Evolutionary conservation across 805 yeast genomes (phyloP), one percentile per base, ranked within the genome.

Genomic region (Metschnikowia santaceciliae): DNA sequence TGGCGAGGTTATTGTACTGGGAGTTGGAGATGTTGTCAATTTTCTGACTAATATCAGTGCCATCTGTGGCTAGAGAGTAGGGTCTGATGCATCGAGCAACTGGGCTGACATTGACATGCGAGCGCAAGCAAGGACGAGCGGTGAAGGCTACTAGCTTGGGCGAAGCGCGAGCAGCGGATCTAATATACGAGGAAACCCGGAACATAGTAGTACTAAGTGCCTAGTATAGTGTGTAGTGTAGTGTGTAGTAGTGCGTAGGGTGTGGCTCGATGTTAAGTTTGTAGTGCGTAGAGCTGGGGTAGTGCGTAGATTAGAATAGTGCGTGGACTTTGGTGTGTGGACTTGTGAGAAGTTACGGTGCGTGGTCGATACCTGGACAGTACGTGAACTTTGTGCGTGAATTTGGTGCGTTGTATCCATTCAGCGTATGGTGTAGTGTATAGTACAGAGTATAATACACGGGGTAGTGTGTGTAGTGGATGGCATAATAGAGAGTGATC

Each of bases 1-100:
- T 86, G 1, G 97, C 79, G 3, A 75, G 64, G 5, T 65, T 64
- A 62, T 87, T 90, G 68, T 88, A 94, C 49, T 83, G 78, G 36
- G 73, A 74, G 4, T 64, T 56, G 1, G 80, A 63, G 17, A 88
- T 52, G 3, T 70, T 56, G 46, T 74, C 74, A 20, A 88, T 80
- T 51, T 80, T 78, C 11, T 66, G 68, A 4, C 84, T 84, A 11
- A 84, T 70, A 6, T 64, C 64, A 17, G 72, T 66, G 5, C 90
- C 92, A 46, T 74, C 76, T 0, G 91, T 84, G 42, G 66, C 60
- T 11, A 65, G 20, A 26, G 60, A 61, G 54, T 56, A 62, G 32
- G 15, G 8, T 20, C 56, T 40, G 32, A 22, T 30, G 34, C 32
- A 14, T 4, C 22, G 46, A n/a, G 19, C 15, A 5, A n/a, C 15